Base-by-base conservation (phyloP, 352 stramenopile genomes). In the Phytophthora podocarpi region DNA sequence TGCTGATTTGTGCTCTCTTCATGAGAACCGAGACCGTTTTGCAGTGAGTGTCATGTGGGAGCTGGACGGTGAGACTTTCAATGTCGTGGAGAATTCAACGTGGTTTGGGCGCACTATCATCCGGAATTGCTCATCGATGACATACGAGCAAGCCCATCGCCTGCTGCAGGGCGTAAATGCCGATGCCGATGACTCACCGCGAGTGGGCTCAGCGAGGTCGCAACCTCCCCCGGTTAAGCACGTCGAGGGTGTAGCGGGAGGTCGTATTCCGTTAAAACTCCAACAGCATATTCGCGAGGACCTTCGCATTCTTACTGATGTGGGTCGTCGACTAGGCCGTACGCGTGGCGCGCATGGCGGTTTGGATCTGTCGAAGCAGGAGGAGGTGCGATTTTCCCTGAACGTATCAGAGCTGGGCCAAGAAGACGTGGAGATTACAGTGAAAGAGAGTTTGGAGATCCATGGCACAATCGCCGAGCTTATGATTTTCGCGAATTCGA, bases 51-150 rank as follows among this genome's bases (percentile, higher is more conserved):
- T 97, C 3, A 79, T 98, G 23, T 98, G 94, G 89, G 88, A 96
- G 41, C 47, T 97, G 35, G 64, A 99, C 75, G 40, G 69, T 28
- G 70, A 62, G 68, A 87, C 74, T 10, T 87, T 69, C 23, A 67
- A 85, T 9, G 59, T 93, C 18, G 37, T 90, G 18, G 79, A 88
- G 10, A 67, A 67, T 43, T 65, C 56, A 9, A 91, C 83, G 21
- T 93, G 84, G 79, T 92, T 87, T 56, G 83, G 90, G 27, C 98
- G 98, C 59, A 97, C 95, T 8, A 88, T 99, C 21, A 99, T 99
- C 61, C 93, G 98, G 42, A 99, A 91, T 7, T 97, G 96, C 35
- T 78, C 87, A 15, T 91, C 87, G 0, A 92, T 95, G 85, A 95
- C 87, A 10, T 95, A 95, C 46, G 76, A 90, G 12, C 87, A 95